Base-by-base conservation (phyloP, 257 asterid species). In the Cordia subcordata region DNA sequence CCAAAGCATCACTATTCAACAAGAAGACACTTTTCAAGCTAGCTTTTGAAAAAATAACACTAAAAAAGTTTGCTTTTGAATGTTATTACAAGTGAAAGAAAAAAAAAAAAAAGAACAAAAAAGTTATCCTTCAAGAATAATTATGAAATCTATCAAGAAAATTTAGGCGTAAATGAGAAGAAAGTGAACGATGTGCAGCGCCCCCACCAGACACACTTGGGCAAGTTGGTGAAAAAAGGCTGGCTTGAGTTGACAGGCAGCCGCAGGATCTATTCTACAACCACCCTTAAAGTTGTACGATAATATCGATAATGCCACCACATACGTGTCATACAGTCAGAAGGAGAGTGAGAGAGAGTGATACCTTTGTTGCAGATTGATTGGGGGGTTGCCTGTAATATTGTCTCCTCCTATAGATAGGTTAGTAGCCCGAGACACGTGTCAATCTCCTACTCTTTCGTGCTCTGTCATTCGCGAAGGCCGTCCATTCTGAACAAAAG, bases 381-480 rank as follows among this genome's bases (percentile, higher is more conserved):
- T n/a, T n/a, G n/a, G n/a, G n/a, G n/a, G n/a, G n/a, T n/a, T n/a
- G n/a, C n/a, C n/a, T n/a, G n/a, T n/a, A 27, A 27, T 27, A 27
- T 27, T 27, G 35, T 27, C 6, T 27, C 35, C 6, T 27, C 45
- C 23, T 20, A n/a, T n/a, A n/a, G n/a, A n/a, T n/a, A n/a, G 10
- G 37, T 37, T 35, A 1, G 50, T 62, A 5, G 12, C 19, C 16
- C 5, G 27, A 27, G 21, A 37, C 67, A 62, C 67, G 67, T 62
- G 46, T 52, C 60, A 5, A 3, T 0, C 10, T 20, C 13, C 0
- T 0, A 13, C 9, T 10, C 5, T 11, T 20, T 39, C 40, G 51
- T n/a, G 59, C 8, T 15, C 32, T 32, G 13, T 13, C 11, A 18
- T 51, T 53, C 51, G 11, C 40, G n/a, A 55, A 61, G 42, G 57